Base-by-base conservation (phyloP, 2,329 filamentous ascomycete species). In the Colletotrichum costaricense region DNA sequence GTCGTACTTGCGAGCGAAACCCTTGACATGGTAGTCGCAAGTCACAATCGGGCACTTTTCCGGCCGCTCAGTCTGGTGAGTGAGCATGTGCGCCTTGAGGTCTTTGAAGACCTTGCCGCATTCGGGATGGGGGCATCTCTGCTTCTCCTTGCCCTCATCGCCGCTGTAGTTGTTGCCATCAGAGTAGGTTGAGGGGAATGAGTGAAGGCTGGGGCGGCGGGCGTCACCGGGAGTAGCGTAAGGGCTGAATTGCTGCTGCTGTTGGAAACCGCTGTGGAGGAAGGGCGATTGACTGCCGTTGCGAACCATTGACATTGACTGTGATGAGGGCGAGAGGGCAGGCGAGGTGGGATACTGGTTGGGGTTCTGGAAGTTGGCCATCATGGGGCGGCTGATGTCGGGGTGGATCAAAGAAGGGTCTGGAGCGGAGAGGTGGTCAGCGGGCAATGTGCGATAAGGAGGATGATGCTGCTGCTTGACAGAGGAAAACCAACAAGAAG, bases 1-100 rank as follows among this genome's bases (percentile, higher is more conserved):
- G 87, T 98, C 95, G 81, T 98, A 98, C 84, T 98, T 98, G 78
- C 95, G 90, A 12, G 95, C 95, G 80, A 98, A 98, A 4, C 95
- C 95, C 84, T 98, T 98, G 79, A 90, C 86, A 85, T 97, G 93
- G 84, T 98, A 98, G 79, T 97, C 95, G 86, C 95, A 98, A 0
- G 92, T 97, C 71, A 93, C 88, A 77, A 98, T 98, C 1, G 95
- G 95, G 84, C 95, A 98, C 86, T 98, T 98, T 81, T 98, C 95
- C 0, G 95, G 95, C 28, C 95, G 89, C 85, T 98, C 95, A 72
- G 91, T 93, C 83, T 97, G 94, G 82, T 98, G 95, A 0, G 95
- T 98, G 81, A 98, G 90, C 93, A 97, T 96, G 83, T 98, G 95
- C 9, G 95, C 95, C 84, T 96, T 96, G 76, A 97, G 86, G 79